These are phyloP conservation scores for Mortierella sp. DNA, from an alignment of 371 early-diverging fungal genomes.

Conservation along the genomic window DNA sequence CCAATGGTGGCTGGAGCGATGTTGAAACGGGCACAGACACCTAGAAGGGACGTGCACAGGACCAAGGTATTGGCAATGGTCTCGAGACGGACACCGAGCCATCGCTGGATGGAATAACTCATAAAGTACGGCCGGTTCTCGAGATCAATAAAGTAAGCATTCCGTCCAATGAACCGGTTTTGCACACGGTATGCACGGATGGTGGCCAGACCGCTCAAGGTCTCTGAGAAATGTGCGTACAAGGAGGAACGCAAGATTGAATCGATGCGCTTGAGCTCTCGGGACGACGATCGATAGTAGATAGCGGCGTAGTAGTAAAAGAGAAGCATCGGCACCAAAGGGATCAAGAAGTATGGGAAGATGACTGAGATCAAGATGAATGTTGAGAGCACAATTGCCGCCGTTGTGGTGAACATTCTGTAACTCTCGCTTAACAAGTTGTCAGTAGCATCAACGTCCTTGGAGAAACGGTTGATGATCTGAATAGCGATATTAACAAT, in stretches of 20 bases:
- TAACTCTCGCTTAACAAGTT: conserved; percentile 75
- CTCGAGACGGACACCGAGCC: conserved; percentile 74
- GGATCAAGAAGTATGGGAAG: conserved; percentile 69
- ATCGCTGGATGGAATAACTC: conserved; percentile 75
- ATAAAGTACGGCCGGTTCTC: conserved; percentile 74
- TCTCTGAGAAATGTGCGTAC: conserved; percentile 87
- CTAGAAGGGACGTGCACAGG: conserved; percentile 56
- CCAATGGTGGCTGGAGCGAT: conserved; percentile 35
- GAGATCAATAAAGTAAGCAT: conserved; percentile 60
- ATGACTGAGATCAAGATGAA: conserved; percentile 75
- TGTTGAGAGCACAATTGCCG: conserved; percentile 71
- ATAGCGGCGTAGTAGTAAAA: conserved; percentile 76
- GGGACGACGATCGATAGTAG: conserved; percentile 78
- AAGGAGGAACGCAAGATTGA: conserved; percentile 86
- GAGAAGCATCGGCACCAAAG: conserved; percentile 45
- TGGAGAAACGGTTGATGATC: conserved; percentile 89
- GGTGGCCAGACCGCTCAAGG: conserved; percentile 74
- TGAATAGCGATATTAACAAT: too few relatives aligned
- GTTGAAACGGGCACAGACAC: conserved; percentile 28
- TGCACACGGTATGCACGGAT: conserved; percentile 83
- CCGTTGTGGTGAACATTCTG: conserved; percentile 73
- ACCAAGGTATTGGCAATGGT: conserved; percentile 47
- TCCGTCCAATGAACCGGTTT: conserved; percentile 61
- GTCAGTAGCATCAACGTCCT: conserved; percentile 87
- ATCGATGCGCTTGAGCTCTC: conserved; percentile 87